Evolutionary conservation across 2,329 filamentous ascomycete genomes (phyloP).

Genomic region (Hymenoscyphus albidus): DNA sequence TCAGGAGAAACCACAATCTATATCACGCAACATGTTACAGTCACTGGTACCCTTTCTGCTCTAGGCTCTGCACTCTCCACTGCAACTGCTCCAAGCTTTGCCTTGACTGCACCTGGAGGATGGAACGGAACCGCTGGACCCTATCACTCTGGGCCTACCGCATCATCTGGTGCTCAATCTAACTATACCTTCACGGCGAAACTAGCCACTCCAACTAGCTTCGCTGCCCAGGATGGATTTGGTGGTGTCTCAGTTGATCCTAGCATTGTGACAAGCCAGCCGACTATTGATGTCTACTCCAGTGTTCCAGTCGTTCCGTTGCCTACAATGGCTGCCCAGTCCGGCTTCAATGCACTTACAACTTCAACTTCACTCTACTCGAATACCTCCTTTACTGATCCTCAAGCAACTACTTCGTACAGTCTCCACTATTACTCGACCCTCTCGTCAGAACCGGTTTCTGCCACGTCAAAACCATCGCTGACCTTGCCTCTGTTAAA

Average conservation of each 20-base stretch:
- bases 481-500: neutral
- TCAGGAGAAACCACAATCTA: conserved; percentile 13
- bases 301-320: conserved; percentile 2
- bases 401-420: neutral
- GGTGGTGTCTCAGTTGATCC: neutral
- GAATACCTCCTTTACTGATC: neutral
- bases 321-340: conserved; percentile 17
- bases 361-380: neutral
- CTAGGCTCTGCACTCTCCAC: neutral
- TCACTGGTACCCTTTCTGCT: conserved; percentile 18
- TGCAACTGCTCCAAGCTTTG: conserved; percentile 13
- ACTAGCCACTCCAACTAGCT: neutral
- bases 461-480: neutral
- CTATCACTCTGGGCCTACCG: neutral
- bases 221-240: conserved; percentile 9
- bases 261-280: conserved; percentile 6
- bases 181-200: neutral
- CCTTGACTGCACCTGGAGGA: conserved; percentile 18
- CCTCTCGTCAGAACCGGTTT: neutral
- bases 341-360: conserved; percentile 17
- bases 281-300: conserved; percentile 18
- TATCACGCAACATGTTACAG: conserved; percentile 14
- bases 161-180: neutral
- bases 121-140: conserved; percentile 20
- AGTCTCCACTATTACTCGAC: neutral